phyloP scores from a whole-genome alignment of 441 rosid genomes.

The Arabidopsis hybrid region DNA sequence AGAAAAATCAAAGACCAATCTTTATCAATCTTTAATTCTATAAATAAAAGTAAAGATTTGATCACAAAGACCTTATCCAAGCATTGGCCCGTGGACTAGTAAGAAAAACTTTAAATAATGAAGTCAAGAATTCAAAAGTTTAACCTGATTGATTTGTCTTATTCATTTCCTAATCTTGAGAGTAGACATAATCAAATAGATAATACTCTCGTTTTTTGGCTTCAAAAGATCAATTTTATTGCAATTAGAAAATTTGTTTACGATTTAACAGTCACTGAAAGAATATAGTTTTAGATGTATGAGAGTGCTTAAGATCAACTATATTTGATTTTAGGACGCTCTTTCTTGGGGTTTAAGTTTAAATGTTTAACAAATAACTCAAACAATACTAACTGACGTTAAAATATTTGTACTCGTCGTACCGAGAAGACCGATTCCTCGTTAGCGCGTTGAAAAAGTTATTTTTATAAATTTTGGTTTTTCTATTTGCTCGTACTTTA shows the following conservation, averaged over 20 bases:
- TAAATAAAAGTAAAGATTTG: background rate
- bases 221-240: background rate
- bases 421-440: conserved; percentile 36
- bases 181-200: background rate
- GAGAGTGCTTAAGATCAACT: background rate
- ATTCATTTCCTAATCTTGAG: conserved; percentile 11
- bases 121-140: conserved; percentile 26
- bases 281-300: background rate
- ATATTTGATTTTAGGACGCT: background rate
- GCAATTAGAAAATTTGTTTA: background rate
- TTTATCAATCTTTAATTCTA: background rate
- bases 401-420: conserved; percentile 28
- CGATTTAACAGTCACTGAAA: background rate
- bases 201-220: background rate
- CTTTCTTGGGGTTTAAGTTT: background rate
- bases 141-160: conserved; percentile 36
- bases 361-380: background rate
- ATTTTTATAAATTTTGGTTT: background rate
- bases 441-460: conserved; percentile 39
- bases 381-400: conserved; percentile 25
- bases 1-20: background rate
- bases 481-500: conserved; percentile 2
- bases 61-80: conserved; percentile 26
- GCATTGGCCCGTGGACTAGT: conserved; percentile 24
- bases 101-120: background rate